Conservation (phyloP, 768 basidiomycete genomes). For the Gymnopilus junonius region DNA sequence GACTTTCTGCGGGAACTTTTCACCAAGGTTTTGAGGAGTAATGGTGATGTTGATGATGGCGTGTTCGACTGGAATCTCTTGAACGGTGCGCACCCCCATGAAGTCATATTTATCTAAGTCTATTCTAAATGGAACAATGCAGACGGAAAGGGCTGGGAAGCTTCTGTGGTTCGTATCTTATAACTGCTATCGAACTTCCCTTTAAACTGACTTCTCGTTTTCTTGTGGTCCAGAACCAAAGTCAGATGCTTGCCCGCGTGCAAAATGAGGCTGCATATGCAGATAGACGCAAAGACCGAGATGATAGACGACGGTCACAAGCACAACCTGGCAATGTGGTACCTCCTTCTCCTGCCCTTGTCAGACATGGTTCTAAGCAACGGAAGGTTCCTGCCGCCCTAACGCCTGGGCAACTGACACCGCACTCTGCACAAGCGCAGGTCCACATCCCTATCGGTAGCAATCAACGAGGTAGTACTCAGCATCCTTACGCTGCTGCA, state of each 20-base stretch:
- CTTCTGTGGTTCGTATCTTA: conserved; percentile 60
- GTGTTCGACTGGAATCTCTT: conserved; percentile 96
- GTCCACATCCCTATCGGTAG: conserved; percentile 70
- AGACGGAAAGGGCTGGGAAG: conserved; percentile 97
- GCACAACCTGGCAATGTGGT: conserved; percentile 62
- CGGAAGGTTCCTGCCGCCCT: conserved; percentile 65
- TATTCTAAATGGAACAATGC: conserved; percentile 7
- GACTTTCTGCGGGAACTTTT: conserved; percentile 97
- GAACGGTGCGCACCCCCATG: conserved; percentile 55
- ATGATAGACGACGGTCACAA: conserved; percentile 67
- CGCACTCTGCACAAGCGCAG: conserved; percentile 77
- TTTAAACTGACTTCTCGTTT: background rate
- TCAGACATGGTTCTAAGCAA: conserved; percentile 76
- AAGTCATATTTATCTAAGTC: conserved; percentile 1
- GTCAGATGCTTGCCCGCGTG: conserved; percentile 66
- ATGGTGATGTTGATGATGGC: conserved; percentile 89
- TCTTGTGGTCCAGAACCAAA: conserved; percentile 51
- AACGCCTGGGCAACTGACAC: conserved; percentile 65
- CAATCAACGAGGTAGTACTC: conserved; percentile 51
- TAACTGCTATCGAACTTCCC: conserved; percentile 6
- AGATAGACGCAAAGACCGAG: conserved; percentile 69
- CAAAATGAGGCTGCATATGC: conserved; percentile 51
- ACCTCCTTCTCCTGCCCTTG: conserved; percentile 79
- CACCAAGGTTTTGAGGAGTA: conserved; percentile 90
- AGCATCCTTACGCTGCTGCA: conserved; percentile 76